These are phyloP conservation scores for Lasiosphaeria miniovina DNA, from an alignment of 495 filamentous ascomycete genomes.

Conservation along the genomic window DNA sequence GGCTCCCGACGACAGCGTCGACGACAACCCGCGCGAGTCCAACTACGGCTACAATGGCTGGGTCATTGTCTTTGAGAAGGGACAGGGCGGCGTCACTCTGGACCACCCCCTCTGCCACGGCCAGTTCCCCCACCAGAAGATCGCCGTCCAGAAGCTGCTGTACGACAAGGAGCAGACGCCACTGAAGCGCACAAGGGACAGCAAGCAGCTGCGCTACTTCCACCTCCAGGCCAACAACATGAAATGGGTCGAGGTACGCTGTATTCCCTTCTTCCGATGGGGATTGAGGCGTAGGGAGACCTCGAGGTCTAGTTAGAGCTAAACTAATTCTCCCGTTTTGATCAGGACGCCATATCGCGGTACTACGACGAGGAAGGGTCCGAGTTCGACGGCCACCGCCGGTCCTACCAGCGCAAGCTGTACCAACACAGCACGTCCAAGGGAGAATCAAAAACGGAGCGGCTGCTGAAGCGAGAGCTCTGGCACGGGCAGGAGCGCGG, in stretches of 20 bases:
- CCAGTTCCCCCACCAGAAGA: slow-evolving; percentile 29
- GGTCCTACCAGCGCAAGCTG: slow-evolving; percentile 13
- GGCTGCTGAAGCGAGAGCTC: slow-evolving; percentile 25
- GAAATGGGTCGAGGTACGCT: slow-evolving; percentile 23
- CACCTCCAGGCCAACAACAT: slow-evolving; percentile 31
- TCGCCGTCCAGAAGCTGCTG: slow-evolving; percentile 24
- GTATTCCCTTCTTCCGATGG: neutral
- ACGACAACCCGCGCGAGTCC: slow-evolving; percentile 22
- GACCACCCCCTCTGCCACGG: slow-evolving; percentile 24
- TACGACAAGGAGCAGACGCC: slow-evolving; percentile 23
- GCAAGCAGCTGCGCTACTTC: slow-evolving; percentile 27
- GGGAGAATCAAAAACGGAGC: slow-evolving; percentile 26
- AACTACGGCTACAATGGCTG: slow-evolving; percentile 32
- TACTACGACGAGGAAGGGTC: slow-evolving; percentile 27
- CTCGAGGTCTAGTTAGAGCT: neutral
- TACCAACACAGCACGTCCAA: slow-evolving; percentile 17
- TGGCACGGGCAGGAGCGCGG: slow-evolving; percentile 29
- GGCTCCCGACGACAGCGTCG: slow-evolving; percentile 18
- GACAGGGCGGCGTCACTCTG: slow-evolving; percentile 22
- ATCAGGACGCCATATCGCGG: slow-evolving; percentile 19
- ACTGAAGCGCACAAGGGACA: slow-evolving; percentile 16
- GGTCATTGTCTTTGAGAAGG: slow-evolving; percentile 26
- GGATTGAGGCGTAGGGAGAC: too few relatives aligned
- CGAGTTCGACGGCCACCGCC: slow-evolving; percentile 14
- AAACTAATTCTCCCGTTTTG: too few relatives aligned